phyloP scores from a whole-genome alignment of 2,329 filamentous ascomycete genomes.

The Dothideomycetes sp. region DNA sequence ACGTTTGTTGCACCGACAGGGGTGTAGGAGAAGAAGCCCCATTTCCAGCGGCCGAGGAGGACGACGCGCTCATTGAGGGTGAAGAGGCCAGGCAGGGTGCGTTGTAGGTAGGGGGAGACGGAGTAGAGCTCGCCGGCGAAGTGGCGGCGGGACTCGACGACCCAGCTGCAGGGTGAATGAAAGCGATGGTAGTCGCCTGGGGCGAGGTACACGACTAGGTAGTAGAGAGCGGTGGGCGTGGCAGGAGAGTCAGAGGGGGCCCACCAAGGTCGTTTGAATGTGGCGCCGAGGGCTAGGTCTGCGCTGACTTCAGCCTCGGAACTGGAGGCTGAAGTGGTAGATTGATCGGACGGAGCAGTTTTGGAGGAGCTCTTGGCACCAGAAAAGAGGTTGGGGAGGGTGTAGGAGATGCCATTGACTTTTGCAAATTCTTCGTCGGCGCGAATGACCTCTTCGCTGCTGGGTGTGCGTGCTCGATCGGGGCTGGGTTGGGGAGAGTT shows the following conservation, averaged over 20 bases:
- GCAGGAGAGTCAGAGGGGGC: conserved; percentile 21
- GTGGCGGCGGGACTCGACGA: conserved; percentile 87
- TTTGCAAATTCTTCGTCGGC: conserved; percentile 86
- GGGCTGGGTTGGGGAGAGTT: conserved; percentile 23
- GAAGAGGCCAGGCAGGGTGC: conserved; percentile 85
- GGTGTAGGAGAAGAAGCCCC: conserved; percentile 94
- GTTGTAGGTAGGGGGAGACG: conserved; percentile 88
- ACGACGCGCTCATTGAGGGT: conserved; percentile 95
- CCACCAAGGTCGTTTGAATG: conserved; percentile 43
- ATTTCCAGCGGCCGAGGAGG: conserved; percentile 85
- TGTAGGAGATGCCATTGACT: conserved; percentile 93
- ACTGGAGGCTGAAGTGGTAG: conserved; percentile 52
- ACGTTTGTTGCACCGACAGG: conserved; percentile 97
- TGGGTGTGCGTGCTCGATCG: conserved; percentile 17
- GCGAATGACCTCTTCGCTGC: conserved; percentile 54
- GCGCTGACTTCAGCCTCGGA: conserved; percentile 75
- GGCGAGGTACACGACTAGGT: conserved; percentile 89
- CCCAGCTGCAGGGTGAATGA: conserved; percentile 91
- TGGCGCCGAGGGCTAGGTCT: conserved; percentile 61
- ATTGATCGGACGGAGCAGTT: conserved; percentile 52
- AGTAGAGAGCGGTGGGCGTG: conserved; percentile 64
- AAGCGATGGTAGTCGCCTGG: conserved; percentile 98
- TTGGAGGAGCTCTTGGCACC: conserved; percentile 34
- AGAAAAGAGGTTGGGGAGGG: conserved; percentile 75
- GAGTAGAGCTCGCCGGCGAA: conserved; percentile 94